phyloP scores from a whole-genome alignment of 177 flowering plant genomes.

The Vitis hybrid region DNA sequence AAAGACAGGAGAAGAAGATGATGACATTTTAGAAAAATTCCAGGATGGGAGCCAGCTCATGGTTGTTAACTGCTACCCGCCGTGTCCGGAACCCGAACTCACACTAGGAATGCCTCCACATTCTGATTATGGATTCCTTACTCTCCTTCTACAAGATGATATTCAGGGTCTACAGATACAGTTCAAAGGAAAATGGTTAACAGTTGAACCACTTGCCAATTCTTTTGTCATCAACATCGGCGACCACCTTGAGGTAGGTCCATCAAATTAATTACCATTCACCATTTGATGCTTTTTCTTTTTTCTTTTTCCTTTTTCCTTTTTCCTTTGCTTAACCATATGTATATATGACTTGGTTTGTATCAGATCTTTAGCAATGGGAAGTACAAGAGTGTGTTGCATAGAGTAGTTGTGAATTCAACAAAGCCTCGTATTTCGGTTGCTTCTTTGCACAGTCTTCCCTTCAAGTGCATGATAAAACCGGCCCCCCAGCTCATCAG shows the following conservation, averaged over 20 bases:
- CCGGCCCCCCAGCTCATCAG: conserved; percentile 51
- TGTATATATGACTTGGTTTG: neutral
- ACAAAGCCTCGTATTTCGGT: conserved; percentile 51
- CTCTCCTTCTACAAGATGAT: conserved; percentile 81
- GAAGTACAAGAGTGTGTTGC: conserved; percentile 73
- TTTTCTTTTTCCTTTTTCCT: neutral
- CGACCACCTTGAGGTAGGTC: conserved; percentile 79
- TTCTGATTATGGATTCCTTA: conserved; percentile 86
- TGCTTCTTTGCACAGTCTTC: conserved; percentile 70
- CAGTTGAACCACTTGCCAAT: conserved; percentile 61
- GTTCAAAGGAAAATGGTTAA: conserved; percentile 57
- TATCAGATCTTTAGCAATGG: conserved; percentile 85
- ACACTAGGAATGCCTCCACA: conserved; percentile 92
- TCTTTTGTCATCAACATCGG: conserved; percentile 83
- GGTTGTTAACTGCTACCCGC: conserved; percentile 73
- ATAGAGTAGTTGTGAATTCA: conserved; percentile 64
- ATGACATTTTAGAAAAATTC: conserved; percentile 40
- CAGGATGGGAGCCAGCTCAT: conserved; percentile 77
- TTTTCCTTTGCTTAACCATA: neutral
- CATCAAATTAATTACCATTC: neutral
- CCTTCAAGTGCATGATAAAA: conserved; percentile 32
- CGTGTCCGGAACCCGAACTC: conserved; percentile 80
- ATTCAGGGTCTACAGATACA: conserved; percentile 76
- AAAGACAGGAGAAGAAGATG: conserved; percentile 14
- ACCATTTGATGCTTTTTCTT: neutral